A percentile compares a stretch with the other conserved stretches of the same genome.
Conservation (phyloP, 2,329 filamentous ascomycete genomes). For the Ustulina deusta region DNA sequence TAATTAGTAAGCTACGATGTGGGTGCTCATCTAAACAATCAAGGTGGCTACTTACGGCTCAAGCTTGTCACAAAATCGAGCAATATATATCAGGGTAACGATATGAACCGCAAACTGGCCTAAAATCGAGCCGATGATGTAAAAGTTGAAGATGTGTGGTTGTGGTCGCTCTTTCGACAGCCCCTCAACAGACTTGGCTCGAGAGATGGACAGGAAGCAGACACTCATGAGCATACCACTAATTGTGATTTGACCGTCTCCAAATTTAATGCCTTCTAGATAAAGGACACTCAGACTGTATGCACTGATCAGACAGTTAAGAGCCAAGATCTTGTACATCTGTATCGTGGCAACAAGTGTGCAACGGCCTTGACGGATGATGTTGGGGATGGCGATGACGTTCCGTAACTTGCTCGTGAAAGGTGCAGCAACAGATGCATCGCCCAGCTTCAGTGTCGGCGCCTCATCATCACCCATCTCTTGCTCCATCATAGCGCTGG, state of each 20-base stretch:
- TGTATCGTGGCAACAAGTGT: slow-evolving; percentile 98
- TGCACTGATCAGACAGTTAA: slow-evolving; percentile 97
- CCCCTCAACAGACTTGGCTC: slow-evolving; percentile 93
- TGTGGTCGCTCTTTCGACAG: slow-evolving; percentile 97
- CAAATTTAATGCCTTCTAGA: slow-evolving; percentile 98
- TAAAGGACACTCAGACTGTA: slow-evolving; percentile 98
- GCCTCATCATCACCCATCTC: slow-evolving; percentile 91
- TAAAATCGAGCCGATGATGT: slow-evolving; percentile 97
- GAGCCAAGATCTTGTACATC: slow-evolving; percentile 99
- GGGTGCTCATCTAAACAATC: background rate
- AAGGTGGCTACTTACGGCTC: slow-evolving; percentile 76
- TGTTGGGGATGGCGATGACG: slow-evolving; percentile 96
- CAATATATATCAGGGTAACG: slow-evolving; percentile 91
- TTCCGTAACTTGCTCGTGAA: slow-evolving; percentile 98
- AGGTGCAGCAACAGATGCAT: slow-evolving; percentile 95
- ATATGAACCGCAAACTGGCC: slow-evolving; percentile 98
- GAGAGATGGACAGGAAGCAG: slow-evolving; percentile 98
- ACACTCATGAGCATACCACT: slow-evolving; percentile 99
- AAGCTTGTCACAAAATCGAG: slow-evolving; percentile 84
- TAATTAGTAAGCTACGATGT: background rate
- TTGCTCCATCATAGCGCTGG: slow-evolving; percentile 86
- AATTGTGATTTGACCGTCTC: slow-evolving; percentile 97
- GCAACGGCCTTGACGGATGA: slow-evolving; percentile 96
- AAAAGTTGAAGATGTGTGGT: slow-evolving; percentile 98
- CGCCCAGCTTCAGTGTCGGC: slow-evolving; percentile 94